These are phyloP conservation scores for Lipomyces mesembrius DNA, from an alignment of 805 yeast species.

Conservation along the genomic window DNA sequence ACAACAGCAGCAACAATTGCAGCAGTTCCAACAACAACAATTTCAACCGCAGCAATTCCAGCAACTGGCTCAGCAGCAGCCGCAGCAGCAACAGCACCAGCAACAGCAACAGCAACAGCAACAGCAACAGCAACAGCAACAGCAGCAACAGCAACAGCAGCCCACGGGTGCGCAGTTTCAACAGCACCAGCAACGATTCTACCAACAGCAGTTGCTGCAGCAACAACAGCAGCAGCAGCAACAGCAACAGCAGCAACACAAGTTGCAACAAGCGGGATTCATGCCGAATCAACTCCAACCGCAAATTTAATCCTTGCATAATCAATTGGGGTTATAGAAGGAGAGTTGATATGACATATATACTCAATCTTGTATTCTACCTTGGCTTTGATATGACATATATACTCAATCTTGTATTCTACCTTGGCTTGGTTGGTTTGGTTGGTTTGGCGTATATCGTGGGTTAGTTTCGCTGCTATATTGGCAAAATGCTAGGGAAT, in stretches of 20 bases:
- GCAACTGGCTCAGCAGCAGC: constrained; percentile 20
- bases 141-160: constrained; percentile 23
- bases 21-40: constrained; percentile 16
- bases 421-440: constrained; percentile 1
- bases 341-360: neutral
- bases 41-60: constrained; percentile 13
- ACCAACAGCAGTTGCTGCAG: constrained; percentile 15
- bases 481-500: neutral
- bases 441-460: neutral
- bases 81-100: constrained; percentile 20
- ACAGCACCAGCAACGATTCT: constrained; percentile 27
- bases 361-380: neutral
- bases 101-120: constrained; percentile 25
- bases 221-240: constrained; percentile 18
- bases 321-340: neutral
- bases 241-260: constrained; percentile 23
- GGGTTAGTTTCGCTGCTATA: neutral
- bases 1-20: constrained; percentile 38
- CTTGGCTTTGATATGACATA: neutral
- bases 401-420: neutral
- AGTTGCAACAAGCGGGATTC: constrained; percentile 15
- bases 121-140: constrained; percentile 13
- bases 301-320: neutral
- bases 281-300: constrained; percentile 17
- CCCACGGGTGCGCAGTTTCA: constrained; percentile 14